Base-by-base conservation (phyloP, 441 rosid genomes). In the Aleurites moluccanus region DNA sequence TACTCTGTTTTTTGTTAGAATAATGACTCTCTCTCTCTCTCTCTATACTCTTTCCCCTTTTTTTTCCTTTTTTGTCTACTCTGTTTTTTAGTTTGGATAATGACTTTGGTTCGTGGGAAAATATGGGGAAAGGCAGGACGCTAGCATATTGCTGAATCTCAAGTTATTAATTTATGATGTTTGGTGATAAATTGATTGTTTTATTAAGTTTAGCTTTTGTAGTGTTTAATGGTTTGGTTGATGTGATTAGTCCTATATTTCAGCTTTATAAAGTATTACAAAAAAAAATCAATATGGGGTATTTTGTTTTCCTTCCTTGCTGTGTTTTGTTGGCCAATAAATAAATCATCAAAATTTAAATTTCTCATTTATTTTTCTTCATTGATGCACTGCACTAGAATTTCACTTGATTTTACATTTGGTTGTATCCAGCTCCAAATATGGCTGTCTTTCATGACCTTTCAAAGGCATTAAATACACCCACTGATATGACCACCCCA, bases 111-210 rank as follows among this genome's bases (percentile, higher is more conserved):
- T 55, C 18, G 64, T 53, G 45, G 70, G 67, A 49, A 66, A 74
- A 52, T 70, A 70, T 33, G 33, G 67, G 65, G 49, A 45, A 63
- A 40, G 45, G 40, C 27, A 49, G 77, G 63, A 52, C 23, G 13
- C 47, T 57, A 14, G 52, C 42, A n/a, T 47, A n/a, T n/a, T n/a
- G 40, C 23, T 67, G 40, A 69, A 64, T 74, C 72, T 64, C 20
- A 57, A 67, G 25, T 16, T 21, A n/a, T 60, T 66, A 18, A 68
- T 52, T 55, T 73, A 21, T 16, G 21, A 45, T 59, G 53, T 60
- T 73, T 57, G 78, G 65, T 70, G 73, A 80, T 76, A 80, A 20
- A 57, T 65, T 64, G 74, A 70, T 47, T 33, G 72, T 21, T 68
- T 38, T 60, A 45, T 68, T 18, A 40, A 56, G 62, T 64, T n/a